Conservation (phyloP, 1,284 basidiomycete species). For the Amylostereum areolatum region DNA sequence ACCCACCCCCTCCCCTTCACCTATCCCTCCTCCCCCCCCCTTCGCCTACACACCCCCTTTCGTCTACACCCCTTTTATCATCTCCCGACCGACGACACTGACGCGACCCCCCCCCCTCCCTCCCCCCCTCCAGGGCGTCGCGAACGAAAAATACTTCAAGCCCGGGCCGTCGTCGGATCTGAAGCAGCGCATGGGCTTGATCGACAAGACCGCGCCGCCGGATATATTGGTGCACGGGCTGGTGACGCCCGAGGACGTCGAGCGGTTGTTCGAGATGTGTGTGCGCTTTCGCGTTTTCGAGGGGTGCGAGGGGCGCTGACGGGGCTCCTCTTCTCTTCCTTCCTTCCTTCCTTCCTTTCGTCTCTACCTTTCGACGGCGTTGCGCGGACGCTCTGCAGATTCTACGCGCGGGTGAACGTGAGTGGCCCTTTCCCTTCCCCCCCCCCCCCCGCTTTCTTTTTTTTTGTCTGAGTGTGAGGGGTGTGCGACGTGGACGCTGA, state of each 20-base stretch:
- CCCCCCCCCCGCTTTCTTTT: neutral
- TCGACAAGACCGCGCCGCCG: constrained; percentile 75
- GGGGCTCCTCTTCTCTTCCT: too few species aligned
- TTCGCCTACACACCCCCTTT: too few species aligned
- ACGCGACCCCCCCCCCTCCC: too few species aligned
- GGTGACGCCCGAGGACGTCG: constrained; percentile 74
- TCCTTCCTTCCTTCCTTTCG: neutral
- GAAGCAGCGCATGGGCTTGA: constrained; percentile 66
- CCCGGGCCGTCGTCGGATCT: constrained; percentile 64
- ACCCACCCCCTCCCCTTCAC: too few species aligned
- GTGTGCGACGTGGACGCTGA: constrained; percentile 4
- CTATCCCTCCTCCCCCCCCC: too few species aligned
- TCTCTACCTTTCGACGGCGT: neutral
- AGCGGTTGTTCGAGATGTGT: constrained; percentile 78
- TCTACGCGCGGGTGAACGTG: constrained; percentile 67
- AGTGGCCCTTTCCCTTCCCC: constrained; percentile 17
- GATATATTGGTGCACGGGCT: constrained; percentile 79
- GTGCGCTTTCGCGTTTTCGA: constrained; percentile 28
- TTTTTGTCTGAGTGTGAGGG: neutral
- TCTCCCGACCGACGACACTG: too few species aligned
- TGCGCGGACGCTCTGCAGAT: constrained; percentile 31
- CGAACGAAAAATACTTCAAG: constrained; percentile 77
- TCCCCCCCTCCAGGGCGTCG: constrained; percentile 70
- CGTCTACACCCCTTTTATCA: too few species aligned
- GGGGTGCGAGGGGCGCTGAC: too few species aligned